Base-by-base conservation (phyloP, 1,284 basidiomycete genomes). In the Moesziomyces sp. region DNA sequence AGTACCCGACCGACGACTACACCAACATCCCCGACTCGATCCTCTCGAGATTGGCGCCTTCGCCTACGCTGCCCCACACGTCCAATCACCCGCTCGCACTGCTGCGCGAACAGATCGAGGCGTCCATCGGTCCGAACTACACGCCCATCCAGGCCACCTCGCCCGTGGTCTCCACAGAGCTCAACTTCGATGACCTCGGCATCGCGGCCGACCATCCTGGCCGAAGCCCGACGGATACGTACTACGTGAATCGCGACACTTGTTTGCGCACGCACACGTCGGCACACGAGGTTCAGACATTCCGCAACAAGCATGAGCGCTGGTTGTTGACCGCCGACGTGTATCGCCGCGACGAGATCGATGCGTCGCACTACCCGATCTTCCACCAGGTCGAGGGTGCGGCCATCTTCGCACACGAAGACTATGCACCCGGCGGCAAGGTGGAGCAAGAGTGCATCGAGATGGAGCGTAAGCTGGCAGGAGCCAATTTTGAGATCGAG, bases 361-460 rank as follows among this genome's bases (percentile, higher is more conserved):
- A 99, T 86, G 89, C 90, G 21, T 93, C 91, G 11, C 97, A 99
- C 85, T 98, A 98, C 85, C 97, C 97, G 19, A 92, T 97, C 46
- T 99, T 99, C 85, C 97, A 99, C 86, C 97, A 99, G 86, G 94
- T 97, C 87, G 97, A 99, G 85, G 97, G 96, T 33, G 94, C 95
- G 21, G 88, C 90, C 46, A 90, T 97, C 52, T 94, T 92, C 75
- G 26, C 52, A 0, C 49, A 53, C n/a, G 52, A 56, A 0, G 85
- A 87, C 38, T 79, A 79, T 47, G 86, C 88, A 56, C 87, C 88
- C 1, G 82, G 75, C 30, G 80, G 73, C 0, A 53, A 69, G 19
- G 77, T 84, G 24, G 79, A 82, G 86, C 85, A 87, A 48, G 89
- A 90, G 62, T 87, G 92, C 63, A 87, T 88, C 65, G 89, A 90